Conservation (phyloP, 2,329 filamentous ascomycete genomes). For the Talaromyces rugulosus region DNA sequence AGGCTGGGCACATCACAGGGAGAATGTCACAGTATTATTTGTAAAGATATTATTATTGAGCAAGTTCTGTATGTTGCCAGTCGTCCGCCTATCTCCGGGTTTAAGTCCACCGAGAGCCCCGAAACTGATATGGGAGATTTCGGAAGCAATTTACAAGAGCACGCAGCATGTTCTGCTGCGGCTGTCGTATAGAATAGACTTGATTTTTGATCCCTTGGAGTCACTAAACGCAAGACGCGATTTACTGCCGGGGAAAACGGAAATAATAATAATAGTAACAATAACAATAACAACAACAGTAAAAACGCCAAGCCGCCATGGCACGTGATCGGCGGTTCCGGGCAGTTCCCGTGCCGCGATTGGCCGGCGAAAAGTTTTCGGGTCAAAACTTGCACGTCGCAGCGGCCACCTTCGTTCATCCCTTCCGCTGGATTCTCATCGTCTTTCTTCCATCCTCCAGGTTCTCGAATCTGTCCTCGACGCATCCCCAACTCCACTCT, state of each 20-base stretch:
- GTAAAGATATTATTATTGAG: neutral
- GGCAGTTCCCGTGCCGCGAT: slow-evolving; percentile 9
- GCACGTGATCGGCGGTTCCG: neutral
- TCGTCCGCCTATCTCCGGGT: neutral
- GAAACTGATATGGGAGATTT: neutral
- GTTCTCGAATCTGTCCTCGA: neutral
- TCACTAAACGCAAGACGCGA: neutral
- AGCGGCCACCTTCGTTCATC: neutral
- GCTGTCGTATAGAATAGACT: neutral
- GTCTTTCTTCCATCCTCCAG: neutral
- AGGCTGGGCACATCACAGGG: neutral
- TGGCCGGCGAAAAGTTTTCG: slow-evolving; percentile 14
- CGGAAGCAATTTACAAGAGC: neutral
- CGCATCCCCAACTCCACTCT: slow-evolving; percentile 5
- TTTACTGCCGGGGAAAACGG: neutral
- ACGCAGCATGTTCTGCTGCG: neutral
- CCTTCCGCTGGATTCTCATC: neutral
- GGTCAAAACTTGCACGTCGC: neutral
- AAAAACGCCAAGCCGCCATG: neutral
- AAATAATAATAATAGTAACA: neutral
- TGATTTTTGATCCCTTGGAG: too few relatives aligned
- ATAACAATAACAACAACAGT: neutral
- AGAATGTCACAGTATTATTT: neutral
- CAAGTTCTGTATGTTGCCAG: neutral
- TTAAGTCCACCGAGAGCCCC: neutral